Evolutionary conservation across 331 rosid genomes (phyloP).

Genomic region (Acacia pycnantha): DNA sequence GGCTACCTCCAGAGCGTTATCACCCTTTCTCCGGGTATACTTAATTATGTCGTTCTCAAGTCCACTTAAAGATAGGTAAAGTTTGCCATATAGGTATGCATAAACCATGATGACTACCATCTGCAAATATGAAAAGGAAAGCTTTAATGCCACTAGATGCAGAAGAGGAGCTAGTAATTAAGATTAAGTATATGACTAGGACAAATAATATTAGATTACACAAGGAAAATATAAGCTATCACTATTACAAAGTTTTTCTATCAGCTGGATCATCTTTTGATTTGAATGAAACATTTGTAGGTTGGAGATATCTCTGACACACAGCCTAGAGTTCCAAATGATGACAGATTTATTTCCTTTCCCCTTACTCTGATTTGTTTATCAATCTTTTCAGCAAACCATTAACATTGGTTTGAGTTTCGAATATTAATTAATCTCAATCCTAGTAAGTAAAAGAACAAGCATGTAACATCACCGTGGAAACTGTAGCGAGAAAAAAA

Average conservation of each 20-base stretch:
- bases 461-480: background rate
- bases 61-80: slow-evolving; percentile 91
- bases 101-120: slow-evolving; percentile 74
- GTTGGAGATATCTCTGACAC: background rate
- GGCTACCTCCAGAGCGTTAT: slow-evolving; percentile 62
- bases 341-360: slow-evolving; percentile 19
- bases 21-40: slow-evolving; percentile 65
- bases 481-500: background rate
- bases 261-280: background rate
- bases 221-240: slow-evolving; percentile 14
- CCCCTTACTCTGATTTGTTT: background rate
- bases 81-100: slow-evolving; percentile 77
- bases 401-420: slow-evolving; percentile 5
- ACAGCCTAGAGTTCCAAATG: background rate
- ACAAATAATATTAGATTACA: slow-evolving; percentile 1
- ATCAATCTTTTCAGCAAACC: background rate
- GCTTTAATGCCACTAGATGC: slow-evolving; percentile 10
- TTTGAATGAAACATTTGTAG: background rate
- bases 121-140: slow-evolving; percentile 50
- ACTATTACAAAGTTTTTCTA: background rate
- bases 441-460: background rate
- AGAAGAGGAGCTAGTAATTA: no score
- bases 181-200: no score
- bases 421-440: slow-evolving; percentile 4
- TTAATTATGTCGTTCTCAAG: slow-evolving; percentile 67